phyloP scores from a whole-genome alignment of 176 grass and related monocot genomes.

The Eragrostis curvula region DNA sequence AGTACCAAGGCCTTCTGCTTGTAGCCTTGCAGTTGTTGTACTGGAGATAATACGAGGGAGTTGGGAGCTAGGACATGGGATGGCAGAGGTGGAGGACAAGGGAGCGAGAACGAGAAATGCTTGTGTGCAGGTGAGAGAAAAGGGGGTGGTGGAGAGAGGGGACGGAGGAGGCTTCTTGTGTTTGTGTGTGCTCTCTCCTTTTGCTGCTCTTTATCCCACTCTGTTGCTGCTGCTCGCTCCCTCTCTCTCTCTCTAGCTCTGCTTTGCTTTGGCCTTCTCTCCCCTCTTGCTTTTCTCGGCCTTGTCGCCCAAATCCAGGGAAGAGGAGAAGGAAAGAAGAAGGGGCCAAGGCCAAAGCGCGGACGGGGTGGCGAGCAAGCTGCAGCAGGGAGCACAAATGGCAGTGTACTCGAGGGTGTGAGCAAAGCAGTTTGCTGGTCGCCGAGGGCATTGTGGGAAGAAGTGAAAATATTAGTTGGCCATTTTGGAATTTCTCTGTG shows the following conservation, averaged over 20 bases:
- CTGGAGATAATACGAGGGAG: not conserved
- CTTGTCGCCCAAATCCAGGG: conserved; percentile 35
- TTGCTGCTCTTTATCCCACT: conserved; percentile 44
- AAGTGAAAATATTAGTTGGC: not conserved
- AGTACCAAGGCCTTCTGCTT: not conserved
- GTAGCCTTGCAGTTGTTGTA: not conserved
- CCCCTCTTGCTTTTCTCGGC: conserved; percentile 5
- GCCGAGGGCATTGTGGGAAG: not conserved
- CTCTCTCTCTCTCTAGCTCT: conserved; percentile 8
- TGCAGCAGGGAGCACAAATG: conserved; percentile 25
- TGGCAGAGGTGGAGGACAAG: conserved; percentile 7
- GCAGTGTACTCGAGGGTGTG: conserved; percentile 18
- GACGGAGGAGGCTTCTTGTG: not conserved
- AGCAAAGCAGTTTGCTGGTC: conserved; percentile 30
- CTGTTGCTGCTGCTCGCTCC: not conserved
- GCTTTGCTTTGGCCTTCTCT: conserved; percentile 17
- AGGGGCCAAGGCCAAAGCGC: not conserved
- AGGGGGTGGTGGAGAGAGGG: not conserved
- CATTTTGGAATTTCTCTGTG: not conserved
- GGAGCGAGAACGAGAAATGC: not conserved
- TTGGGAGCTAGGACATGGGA: conserved; percentile 22
- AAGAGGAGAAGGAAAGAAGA: not conserved
- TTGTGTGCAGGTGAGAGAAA: conserved; percentile 22
- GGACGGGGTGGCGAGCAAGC: not conserved
- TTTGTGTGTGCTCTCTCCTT: conserved; percentile 33